Base-by-base conservation (phyloP, 2,329 filamentous ascomycete species). In the Colletotrichum camelliae region DNA sequence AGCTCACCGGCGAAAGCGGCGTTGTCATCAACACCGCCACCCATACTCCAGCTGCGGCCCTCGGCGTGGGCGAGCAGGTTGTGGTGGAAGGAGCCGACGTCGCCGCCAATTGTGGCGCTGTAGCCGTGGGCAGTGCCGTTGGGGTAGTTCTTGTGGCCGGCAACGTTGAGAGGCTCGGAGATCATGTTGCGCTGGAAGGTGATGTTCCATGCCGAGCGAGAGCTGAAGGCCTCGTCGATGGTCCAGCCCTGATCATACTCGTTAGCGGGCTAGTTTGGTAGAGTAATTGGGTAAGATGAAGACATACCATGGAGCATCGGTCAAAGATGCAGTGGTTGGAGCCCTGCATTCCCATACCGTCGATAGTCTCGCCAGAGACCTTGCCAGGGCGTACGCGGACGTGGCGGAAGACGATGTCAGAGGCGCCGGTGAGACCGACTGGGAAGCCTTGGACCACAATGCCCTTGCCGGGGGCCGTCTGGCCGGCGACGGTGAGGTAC, bases 391-490 rank as follows among this genome's bases (percentile, higher is more conserved):
- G 77, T 2, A 83, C 82, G 9, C 82, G 80, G 33, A 80, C 37
- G 24, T 80, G 79, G 4, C 79, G 74, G 67, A 79, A 78, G 58
- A 80, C 81, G 37, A 81, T 58, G 43, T 84, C 82, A 3, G 78
- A 78, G 2, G 82, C 82, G 2, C 82, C 82, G 7, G 79, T 82
- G 1, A 84, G 78, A 9, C 82, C 82, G 3, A 84, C 55, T 1
- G 83, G 83, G 60, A 78, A 77, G 2, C 83, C 83, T 61, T 82
- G 81, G 33, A 84, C 72, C 6, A 77, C 79, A 29, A 80, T 85
- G 16, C 86, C 85, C 48, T 85, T 86, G 1, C 87, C 86, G 0
- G 88, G 88, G 4, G 88, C 88, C 2, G 87, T 89, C 78, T 89
- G 87, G 2, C 88, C 87, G 0, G 88, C 84, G 52, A 89, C 85